Base-by-base conservation (phyloP, 495 filamentous ascomycete genomes). In the Hypomontagnella submonticulosa region DNA sequence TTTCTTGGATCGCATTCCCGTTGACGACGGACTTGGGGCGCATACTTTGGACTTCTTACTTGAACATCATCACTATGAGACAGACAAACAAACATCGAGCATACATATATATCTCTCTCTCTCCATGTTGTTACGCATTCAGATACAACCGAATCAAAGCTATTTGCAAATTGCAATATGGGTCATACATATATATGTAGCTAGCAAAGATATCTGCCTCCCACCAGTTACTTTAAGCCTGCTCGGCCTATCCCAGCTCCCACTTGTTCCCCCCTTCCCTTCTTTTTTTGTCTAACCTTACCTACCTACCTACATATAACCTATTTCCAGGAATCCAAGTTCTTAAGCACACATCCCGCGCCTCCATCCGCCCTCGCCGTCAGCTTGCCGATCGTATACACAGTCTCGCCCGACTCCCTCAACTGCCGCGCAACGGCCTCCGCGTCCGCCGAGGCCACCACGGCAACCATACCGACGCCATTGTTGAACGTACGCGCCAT, bases 401-500 rank as follows among this genome's bases (percentile, higher is more conserved):
- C 90, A 36, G 71, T 88, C 83, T 99, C 94, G 10, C 93, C 95
- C 27, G 82, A 78, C 15, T 73, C 76, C 71, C 83, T 75, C 36
- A 97, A 75, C 6, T 83, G 79, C 37, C 63, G 65, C 19, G 82
- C 76, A 2, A 86, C 84, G 47, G 77, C 77, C 27, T 86, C 81
- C 0, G 69, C 85, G 49, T 87, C 79, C 41, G 72, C 85, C 63
- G 78, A 75, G 15, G 80, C 81, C 0, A 97, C 92, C 6, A 91
- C 92, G 6, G 94, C 73, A 3, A 97, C 89, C 91, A 98, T 97
- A 46, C 95, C 95, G 18, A 99, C 74, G 52, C 95, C 95, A 18
- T 87, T 91, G 79, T 99, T 99, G 83, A 96, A 98, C n/a, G 90
- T 90, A 57, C 92, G 82, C 32, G 87, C 90, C 82, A 98, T 91